Percentiles rank a stretch among this genome's conserved stretches.
phyloP scores from a whole-genome alignment of 2,329 filamentous ascomycete genomes.

The Arachnomyces sp. region DNA sequence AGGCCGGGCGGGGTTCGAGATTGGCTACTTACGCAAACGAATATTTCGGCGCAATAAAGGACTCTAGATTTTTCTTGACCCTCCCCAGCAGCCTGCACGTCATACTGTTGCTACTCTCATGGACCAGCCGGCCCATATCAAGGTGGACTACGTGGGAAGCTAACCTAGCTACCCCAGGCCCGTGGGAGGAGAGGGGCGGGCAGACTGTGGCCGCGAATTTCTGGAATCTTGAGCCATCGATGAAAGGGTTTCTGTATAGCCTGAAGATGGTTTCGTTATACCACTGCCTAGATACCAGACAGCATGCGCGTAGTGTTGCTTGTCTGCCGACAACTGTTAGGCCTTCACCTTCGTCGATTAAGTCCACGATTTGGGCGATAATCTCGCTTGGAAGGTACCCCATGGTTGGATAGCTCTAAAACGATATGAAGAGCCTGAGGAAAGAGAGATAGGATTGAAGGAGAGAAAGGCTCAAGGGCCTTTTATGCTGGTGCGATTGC shows the following conservation, averaged over 20 bases:
- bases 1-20: background rate
- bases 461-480: no score
- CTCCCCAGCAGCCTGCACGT: constrained; percentile 50
- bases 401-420: no score
- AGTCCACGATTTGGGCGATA: constrained; percentile 41
- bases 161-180: constrained; percentile 40
- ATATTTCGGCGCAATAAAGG: constrained; percentile 51
- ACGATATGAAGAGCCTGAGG: no score
- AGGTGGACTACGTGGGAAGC: constrained; percentile 45
- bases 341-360: constrained; percentile 26
- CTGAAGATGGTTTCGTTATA: constrained; percentile 43
- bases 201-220: constrained; percentile 48
- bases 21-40: constrained; percentile 44
- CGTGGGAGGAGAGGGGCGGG: constrained; percentile 31
- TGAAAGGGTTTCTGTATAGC: constrained; percentile 46
- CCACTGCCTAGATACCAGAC: constrained; percentile 48
- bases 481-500: no score
- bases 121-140: constrained; percentile 48
- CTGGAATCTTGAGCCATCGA: constrained; percentile 46
- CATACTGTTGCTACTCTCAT: constrained; percentile 50
- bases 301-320: constrained; percentile 42
- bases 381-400: constrained; percentile 47
- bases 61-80: constrained; percentile 43
- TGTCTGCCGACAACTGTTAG: constrained; percentile 30
- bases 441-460: no score